Conservation (phyloP, 2,329 filamentous ascomycete genomes). For the Calonectria multiphialidica region DNA sequence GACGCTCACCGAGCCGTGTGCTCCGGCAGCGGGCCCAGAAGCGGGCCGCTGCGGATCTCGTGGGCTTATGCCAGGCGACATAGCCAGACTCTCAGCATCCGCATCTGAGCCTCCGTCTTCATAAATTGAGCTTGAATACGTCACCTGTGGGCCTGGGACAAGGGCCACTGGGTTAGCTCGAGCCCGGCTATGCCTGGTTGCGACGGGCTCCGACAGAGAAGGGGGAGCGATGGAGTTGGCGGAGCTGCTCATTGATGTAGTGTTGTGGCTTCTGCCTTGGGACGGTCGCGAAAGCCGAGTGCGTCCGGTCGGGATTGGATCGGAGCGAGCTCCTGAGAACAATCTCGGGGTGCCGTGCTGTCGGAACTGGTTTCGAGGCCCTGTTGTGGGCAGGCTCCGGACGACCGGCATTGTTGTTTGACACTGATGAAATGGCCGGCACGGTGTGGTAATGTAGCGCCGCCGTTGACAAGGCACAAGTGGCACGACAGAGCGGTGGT, state of each 20-base stretch:
- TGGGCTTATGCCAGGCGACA: not conserved
- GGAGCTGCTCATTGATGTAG: not conserved
- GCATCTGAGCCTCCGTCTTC: not conserved
- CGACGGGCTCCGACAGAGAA: not conserved
- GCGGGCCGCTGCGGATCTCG: not conserved
- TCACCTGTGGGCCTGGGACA: not conserved
- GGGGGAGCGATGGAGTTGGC: not conserved
- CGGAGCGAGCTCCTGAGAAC: not conserved
- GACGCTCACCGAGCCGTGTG: not conserved
- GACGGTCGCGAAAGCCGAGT: not conserved
- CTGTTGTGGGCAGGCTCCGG: not conserved
- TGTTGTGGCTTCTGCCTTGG: not conserved
- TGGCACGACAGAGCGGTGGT: not conserved
- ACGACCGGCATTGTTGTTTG: not conserved
- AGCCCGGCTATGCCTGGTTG: not conserved
- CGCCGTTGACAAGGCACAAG: not conserved
- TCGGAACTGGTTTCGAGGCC: too few species aligned
- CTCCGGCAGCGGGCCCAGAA: not conserved
- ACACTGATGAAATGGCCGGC: too few species aligned
- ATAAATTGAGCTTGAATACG: too few species aligned
- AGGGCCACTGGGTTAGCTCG: not conserved
- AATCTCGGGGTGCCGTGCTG: not conserved
- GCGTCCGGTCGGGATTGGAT: not conserved
- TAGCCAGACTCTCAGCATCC: not conserved
- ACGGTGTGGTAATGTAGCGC: not conserved